A percentile compares a stretch with the other conserved stretches of the same genome.
phyloP scores from a whole-genome alignment of 768 basidiomycete species.

The Boletus fagicola region DNA sequence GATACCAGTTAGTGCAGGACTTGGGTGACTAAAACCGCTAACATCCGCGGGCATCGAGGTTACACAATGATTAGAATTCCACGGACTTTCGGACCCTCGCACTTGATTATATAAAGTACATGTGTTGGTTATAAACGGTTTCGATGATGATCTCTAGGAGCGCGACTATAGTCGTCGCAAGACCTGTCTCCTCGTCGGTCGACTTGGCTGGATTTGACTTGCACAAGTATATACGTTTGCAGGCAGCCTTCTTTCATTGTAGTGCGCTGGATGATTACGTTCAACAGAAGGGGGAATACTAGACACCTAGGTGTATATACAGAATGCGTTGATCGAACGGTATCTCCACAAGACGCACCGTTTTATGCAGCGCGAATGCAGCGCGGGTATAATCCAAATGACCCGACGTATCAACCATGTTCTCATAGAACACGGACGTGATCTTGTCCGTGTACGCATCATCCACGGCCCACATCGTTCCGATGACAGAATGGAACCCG shows the following conservation, averaged over 20 bases:
- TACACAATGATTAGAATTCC: no score
- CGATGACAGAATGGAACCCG: not conserved
- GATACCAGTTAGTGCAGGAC: not conserved
- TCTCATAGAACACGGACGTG: not conserved
- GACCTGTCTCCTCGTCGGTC: no score
- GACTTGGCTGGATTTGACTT: no score
- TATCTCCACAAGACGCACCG: not conserved
- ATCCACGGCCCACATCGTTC: not conserved
- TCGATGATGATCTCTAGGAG: no score
- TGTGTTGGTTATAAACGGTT: no score
- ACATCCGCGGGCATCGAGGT: not conserved
- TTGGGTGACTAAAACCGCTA: not conserved
- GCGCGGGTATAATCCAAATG: not conserved
- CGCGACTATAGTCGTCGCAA: no score
- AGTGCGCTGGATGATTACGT: not conserved
- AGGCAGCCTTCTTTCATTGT: no score
- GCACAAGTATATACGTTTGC: no score
- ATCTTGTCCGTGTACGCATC: not conserved
- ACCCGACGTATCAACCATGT: not conserved
- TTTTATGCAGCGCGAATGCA: not conserved
- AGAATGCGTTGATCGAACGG: not conserved
- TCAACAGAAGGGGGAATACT: not conserved
- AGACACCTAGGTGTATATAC: not conserved
- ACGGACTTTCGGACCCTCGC: no score
- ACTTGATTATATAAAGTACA: no score